A percentile compares a stretch with the other conserved stretches of the same genome.
Evolutionary conservation across 345 rosid genomes (phyloP).

Genomic region (Citrus inodora): DNA sequence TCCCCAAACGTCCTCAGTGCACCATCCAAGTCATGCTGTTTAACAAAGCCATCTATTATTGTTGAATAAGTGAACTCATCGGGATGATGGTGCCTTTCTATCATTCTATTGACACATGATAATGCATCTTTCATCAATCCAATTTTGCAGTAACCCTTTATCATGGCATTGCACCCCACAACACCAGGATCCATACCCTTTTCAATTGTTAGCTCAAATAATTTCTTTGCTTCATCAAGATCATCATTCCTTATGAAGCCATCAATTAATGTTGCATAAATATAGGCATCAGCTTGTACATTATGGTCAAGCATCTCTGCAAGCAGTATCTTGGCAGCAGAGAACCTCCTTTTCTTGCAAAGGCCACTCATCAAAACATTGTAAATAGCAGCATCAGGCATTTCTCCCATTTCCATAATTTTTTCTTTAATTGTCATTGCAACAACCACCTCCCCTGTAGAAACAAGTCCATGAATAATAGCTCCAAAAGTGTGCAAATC

Average conservation of each 20-base stretch:
- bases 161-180: slow-evolving; percentile 77
- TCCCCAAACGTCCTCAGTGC: slow-evolving; percentile 53
- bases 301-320: slow-evolving; percentile 74
- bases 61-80: slow-evolving; percentile 83
- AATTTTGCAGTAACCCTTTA: slow-evolving; percentile 78
- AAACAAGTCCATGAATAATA: slow-evolving; percentile 70
- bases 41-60: slow-evolving; percentile 69
- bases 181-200: slow-evolving; percentile 58
- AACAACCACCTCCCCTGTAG: slow-evolving; percentile 56
- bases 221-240: slow-evolving; percentile 54
- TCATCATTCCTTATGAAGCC: slow-evolving; percentile 63
- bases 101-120: slow-evolving; percentile 48
- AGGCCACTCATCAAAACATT: slow-evolving; percentile 84
- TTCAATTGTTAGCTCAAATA: slow-evolving; percentile 47
- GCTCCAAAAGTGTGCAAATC: slow-evolving; percentile 76
- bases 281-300: slow-evolving; percentile 58
- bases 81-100: slow-evolving; percentile 40
- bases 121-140: slow-evolving; percentile 73
- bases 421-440: slow-evolving; percentile 52
- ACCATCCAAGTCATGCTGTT: slow-evolving; percentile 59
- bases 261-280: slow-evolving; percentile 72
- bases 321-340: slow-evolving; percentile 59
- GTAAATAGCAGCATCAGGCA: slow-evolving; percentile 77
- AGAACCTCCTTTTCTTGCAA: slow-evolving; percentile 66
- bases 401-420: slow-evolving; percentile 59